Evolutionary conservation across 441 rosid species (phyloP).

Genomic region (Erysimum cheiri): DNA sequence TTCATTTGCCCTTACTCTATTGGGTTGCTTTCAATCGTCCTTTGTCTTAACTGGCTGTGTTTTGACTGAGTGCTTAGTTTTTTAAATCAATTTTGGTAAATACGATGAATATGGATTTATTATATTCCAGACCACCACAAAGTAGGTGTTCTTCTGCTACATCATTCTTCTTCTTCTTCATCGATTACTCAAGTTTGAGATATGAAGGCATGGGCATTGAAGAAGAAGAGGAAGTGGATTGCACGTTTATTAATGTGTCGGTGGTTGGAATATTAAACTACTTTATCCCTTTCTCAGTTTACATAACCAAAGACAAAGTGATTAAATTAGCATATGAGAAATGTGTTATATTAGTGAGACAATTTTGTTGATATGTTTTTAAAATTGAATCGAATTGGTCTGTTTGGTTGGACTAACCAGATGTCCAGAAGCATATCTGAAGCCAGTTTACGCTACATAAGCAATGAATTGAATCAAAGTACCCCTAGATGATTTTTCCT

Average conservation of each 20-base stretch:
- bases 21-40: conserved; percentile 27
- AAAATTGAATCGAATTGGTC: not conserved
- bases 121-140: not conserved
- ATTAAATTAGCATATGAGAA: conserved; percentile 2
- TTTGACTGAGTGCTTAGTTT: too few relatives aligned
- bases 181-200: conserved; percentile 13
- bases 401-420: not conserved
- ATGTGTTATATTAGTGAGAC: conserved; percentile 6
- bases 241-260: conserved; percentile 33
- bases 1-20: conserved; percentile 3
- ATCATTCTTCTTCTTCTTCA: not conserved
- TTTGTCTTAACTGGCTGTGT: conserved; percentile 32
- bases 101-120: not conserved
- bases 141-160: not conserved
- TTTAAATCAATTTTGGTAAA: not conserved
- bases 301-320: conserved; percentile 21
- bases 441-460: not conserved
- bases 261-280: conserved; percentile 28
- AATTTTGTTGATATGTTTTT: not conserved
- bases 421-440: not conserved
- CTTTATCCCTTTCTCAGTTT: conserved; percentile 5
- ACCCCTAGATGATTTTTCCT: too few relatives aligned
- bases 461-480: not conserved
- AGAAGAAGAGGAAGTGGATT: conserved; percentile 13
- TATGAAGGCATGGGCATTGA: conserved; percentile 8